These are phyloP conservation scores for Starmerella apis DNA, from an alignment of 805 yeast genomes.

Conservation along the genomic window DNA sequence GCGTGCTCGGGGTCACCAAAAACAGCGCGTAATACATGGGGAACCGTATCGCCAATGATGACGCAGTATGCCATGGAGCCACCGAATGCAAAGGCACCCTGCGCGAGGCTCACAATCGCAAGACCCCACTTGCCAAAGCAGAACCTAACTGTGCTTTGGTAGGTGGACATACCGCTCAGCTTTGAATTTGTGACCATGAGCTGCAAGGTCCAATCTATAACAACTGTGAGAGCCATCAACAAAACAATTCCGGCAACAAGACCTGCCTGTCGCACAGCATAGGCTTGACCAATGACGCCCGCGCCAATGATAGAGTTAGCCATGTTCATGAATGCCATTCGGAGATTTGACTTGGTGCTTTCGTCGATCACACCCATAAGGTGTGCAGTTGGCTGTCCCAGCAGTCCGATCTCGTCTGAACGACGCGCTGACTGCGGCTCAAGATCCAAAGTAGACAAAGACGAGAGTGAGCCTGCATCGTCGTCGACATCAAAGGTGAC, in stretches of 20 bases:
- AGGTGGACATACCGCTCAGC: constrained; percentile 62
- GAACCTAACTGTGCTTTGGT: constrained; percentile 72
- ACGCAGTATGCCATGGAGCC: constrained; percentile 91
- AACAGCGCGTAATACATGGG: constrained; percentile 68
- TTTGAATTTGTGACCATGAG: constrained; percentile 74
- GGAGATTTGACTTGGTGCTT: constrained; percentile 44
- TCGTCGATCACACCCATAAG: constrained; percentile 23
- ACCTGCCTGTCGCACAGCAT: constrained; percentile 74
- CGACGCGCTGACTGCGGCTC: constrained; percentile 1
- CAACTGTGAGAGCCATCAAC: constrained; percentile 48
- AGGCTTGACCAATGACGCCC: constrained; percentile 90
- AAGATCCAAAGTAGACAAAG: constrained; percentile 3
- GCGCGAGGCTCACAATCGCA: constrained; percentile 55
- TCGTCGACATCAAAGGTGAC: not conserved
- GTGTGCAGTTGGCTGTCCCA: constrained; percentile 24
- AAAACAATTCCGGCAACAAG: constrained; percentile 59
- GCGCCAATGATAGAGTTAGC: constrained; percentile 93
- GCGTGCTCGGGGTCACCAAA: constrained; percentile 32
- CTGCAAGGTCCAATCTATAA: constrained; percentile 78
- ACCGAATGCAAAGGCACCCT: constrained; percentile 85
- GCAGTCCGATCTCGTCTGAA: constrained; percentile 22
- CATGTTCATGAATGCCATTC: constrained; percentile 94
- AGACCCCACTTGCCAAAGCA: constrained; percentile 72
- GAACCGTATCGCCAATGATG: constrained; percentile 89
- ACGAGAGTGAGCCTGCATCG: constrained; percentile 7